phyloP scores from a whole-genome alignment of 345 rosid genomes.

The Trapa bicornis region DNA sequence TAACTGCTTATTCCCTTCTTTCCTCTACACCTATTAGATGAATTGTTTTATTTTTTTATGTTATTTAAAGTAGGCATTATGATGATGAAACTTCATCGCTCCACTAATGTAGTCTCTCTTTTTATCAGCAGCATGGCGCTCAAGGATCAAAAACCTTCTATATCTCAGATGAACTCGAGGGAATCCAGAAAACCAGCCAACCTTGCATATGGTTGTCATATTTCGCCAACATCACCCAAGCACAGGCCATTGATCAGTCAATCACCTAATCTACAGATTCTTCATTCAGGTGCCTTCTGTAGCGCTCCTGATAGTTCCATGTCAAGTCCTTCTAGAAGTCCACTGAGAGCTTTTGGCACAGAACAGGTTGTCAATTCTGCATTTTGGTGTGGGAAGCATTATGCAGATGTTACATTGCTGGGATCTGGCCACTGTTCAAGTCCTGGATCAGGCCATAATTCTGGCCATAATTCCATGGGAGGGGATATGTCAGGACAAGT shows the following conservation, averaged over 20 bases:
- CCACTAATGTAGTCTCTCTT: constrained; percentile 6
- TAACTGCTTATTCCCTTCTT: too few relatives aligned
- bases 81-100: too few relatives aligned
- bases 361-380: constrained; percentile 65
- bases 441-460: constrained; percentile 71
- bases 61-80: neutral
- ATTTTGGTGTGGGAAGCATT: constrained; percentile 58
- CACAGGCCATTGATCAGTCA: constrained; percentile 40
- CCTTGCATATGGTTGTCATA: constrained; percentile 31
- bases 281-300: constrained; percentile 42
- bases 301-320: constrained; percentile 91
- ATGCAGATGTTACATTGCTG: constrained; percentile 51
- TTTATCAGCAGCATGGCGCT: constrained; percentile 25
- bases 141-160: constrained; percentile 39
- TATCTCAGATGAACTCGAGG: constrained; percentile 31
- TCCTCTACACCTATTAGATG: neutral
- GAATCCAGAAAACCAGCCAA: constrained; percentile 55
- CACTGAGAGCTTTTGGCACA: constrained; percentile 53
- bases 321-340: constrained; percentile 99
- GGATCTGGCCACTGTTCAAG: constrained; percentile 98
- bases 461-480: constrained; percentile 55
- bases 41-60: neutral
- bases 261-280: constrained; percentile 63
- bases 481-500: constrained; percentile 81
- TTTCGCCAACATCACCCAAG: constrained; percentile 54